Percentiles rank a stretch among this genome's conserved stretches.
phyloP scores from a whole-genome alignment of 2,329 filamentous ascomycete genomes.

The Cryoendolithus antarcticus region DNA sequence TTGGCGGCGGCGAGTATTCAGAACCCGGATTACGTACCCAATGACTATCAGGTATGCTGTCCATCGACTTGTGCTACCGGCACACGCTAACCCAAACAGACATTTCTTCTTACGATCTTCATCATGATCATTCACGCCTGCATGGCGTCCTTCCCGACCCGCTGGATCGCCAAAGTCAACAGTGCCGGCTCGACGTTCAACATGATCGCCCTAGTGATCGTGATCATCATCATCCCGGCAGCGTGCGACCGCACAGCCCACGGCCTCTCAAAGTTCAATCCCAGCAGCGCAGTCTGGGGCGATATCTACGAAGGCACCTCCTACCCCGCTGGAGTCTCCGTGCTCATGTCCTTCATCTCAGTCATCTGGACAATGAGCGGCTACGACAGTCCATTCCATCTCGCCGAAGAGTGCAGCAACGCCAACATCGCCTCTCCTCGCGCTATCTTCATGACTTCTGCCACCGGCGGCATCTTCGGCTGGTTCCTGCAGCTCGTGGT shows the following conservation, averaged over 20 bases:
- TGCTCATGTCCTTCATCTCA: conserved; percentile 59
- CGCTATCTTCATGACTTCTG: conserved; percentile 59
- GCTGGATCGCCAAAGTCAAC: conserved; percentile 59
- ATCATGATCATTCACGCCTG: conserved; percentile 56
- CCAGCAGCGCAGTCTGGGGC: conserved; percentile 50
- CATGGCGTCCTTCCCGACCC: conserved; percentile 59
- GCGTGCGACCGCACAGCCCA: conserved; percentile 39
- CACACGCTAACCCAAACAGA: conserved; percentile 13
- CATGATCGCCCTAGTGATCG: conserved; percentile 52
- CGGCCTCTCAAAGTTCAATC: conserved; percentile 45
- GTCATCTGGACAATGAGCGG: conserved; percentile 46
- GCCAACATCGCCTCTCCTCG: conserved; percentile 57
- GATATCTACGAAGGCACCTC: conserved; percentile 54
- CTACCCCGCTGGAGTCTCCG: conserved; percentile 53
- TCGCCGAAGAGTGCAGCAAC: conserved; percentile 66
- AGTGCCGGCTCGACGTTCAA: conserved; percentile 60
- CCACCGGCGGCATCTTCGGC: conserved; percentile 52
- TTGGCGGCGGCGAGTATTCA: conserved; percentile 57
- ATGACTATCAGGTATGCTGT: conserved; percentile 41
- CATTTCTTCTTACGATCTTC: conserved; percentile 53
- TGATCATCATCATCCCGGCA: conserved; percentile 57
- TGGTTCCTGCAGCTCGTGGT: conserved; percentile 65
- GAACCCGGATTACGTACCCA: conserved; percentile 53
- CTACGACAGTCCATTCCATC: conserved; percentile 58
- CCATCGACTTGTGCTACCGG: too few species aligned